Conservation (phyloP, 768 basidiomycete genomes). For the Rubroboletus pulcherrimus region DNA sequence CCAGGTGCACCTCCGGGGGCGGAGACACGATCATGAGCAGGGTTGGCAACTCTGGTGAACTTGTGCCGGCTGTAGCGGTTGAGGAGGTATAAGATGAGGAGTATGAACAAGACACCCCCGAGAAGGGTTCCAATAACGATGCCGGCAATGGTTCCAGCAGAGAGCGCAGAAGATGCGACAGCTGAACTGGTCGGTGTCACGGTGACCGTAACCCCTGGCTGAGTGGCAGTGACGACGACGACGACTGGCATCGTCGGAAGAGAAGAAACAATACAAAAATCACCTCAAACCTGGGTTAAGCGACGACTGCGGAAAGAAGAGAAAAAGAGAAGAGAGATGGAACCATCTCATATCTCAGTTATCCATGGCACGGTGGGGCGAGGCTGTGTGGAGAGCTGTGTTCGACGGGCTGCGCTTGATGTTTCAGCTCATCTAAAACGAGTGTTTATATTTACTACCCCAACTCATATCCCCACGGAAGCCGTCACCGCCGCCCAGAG, state of each 20-base stretch:
- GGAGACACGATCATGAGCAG: neutral
- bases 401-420: neutral
- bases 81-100: constrained; percentile 11
- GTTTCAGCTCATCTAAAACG: neutral
- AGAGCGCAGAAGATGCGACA: neutral
- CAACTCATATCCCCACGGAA: neutral
- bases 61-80: constrained; percentile 5
- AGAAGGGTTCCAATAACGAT: constrained; percentile 22
- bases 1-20: neutral
- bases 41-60: constrained; percentile 18
- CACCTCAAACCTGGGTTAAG: neutral
- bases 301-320: neutral
- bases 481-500: neutral
- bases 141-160: constrained; percentile 12
- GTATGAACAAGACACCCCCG: constrained; percentile 12
- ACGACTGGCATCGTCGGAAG: constrained; percentile 8
- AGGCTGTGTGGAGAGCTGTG: constrained; percentile 7
- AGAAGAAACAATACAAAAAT: neutral
- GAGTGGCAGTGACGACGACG: constrained; percentile 8
- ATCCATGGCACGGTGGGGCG: neutral
- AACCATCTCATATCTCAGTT: neutral
- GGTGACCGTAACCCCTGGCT: neutral
- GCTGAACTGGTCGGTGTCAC: neutral
- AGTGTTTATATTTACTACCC: neutral
- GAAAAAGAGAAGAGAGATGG: neutral